Percentiles rank a stretch among this genome's conserved stretches.
Conservation (phyloP, 495 filamentous ascomycete species). For the Penicillium longicatenatum region DNA sequence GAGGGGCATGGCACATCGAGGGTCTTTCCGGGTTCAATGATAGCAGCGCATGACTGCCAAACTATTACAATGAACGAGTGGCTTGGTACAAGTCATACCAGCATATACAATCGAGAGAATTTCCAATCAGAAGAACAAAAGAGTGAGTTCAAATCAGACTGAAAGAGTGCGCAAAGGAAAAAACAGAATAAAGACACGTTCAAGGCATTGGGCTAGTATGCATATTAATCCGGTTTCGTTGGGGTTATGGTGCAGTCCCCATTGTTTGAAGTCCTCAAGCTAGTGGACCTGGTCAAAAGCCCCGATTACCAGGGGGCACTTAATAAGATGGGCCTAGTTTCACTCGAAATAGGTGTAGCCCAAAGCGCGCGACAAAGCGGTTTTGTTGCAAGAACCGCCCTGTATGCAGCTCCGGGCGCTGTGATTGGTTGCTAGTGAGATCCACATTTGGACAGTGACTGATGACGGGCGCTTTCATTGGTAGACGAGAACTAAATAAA, state of each 20-base stretch:
- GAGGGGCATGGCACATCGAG: background rate
- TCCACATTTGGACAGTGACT: background rate
- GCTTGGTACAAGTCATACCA: background rate
- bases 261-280: background rate
- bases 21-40: background rate
- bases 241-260: background rate
- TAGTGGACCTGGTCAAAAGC: background rate
- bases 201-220: background rate
- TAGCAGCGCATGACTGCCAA: background rate
- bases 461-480: background rate
- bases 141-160: background rate
- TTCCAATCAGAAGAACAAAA: background rate
- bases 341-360: conserved; percentile 14
- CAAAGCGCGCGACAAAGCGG: conserved; percentile 18
- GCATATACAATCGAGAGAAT: background rate
- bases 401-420: background rate
- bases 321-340: conserved; percentile 17
- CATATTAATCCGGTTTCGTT: background rate
- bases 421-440: conserved; percentile 20
- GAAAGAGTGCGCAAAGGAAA: background rate
- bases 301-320: conserved; percentile 10
- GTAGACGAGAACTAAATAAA: conserved; percentile 4
- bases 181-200: background rate
- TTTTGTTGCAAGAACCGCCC: conserved; percentile 28
- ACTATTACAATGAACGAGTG: background rate